Conservation (phyloP, 2,329 filamentous ascomycete species). For the Byssothecium circinans region DNA sequence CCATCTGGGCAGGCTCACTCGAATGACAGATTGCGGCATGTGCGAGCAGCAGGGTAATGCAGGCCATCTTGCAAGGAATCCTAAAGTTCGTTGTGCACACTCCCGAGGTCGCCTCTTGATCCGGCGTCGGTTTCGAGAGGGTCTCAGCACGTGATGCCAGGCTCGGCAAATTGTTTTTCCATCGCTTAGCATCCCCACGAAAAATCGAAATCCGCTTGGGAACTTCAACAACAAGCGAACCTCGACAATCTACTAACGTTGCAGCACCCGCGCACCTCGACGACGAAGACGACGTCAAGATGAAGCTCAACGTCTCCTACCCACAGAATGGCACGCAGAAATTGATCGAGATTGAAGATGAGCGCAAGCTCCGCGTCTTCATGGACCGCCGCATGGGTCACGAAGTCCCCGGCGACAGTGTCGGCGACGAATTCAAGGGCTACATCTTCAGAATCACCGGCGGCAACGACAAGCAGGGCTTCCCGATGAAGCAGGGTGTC, state of each 20-base stretch:
- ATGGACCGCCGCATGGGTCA: conserved; percentile 97
- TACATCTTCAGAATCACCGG: conserved; percentile 99
- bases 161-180: not conserved
- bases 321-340: conserved; percentile 99
- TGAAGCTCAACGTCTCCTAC: conserved; percentile 82
- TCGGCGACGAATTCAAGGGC: conserved; percentile 99
- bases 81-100: too few species aligned
- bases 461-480: conserved; percentile 99
- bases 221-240: conserved; percentile 10
- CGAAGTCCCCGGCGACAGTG: conserved; percentile 89
- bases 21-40: too few species aligned
- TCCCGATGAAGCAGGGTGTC: conserved; percentile 99
- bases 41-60: too few species aligned
- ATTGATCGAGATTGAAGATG: conserved; percentile 91
- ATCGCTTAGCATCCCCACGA: not conserved
- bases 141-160: not conserved
- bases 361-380: conserved; percentile 98
- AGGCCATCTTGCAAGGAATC: too few species aligned
- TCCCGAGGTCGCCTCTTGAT: too few species aligned
- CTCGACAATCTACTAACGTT: conserved; percentile 41
- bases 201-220: not conserved
- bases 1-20: too few species aligned
- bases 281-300: conserved; percentile 53
- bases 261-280: conserved; percentile 32
- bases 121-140: not conserved